A percentile compares a stretch with the other conserved stretches of the same genome.
Conservation (phyloP, 1,284 basidiomycete species). For the Sporisorium iseilematis-ciliati region DNA sequence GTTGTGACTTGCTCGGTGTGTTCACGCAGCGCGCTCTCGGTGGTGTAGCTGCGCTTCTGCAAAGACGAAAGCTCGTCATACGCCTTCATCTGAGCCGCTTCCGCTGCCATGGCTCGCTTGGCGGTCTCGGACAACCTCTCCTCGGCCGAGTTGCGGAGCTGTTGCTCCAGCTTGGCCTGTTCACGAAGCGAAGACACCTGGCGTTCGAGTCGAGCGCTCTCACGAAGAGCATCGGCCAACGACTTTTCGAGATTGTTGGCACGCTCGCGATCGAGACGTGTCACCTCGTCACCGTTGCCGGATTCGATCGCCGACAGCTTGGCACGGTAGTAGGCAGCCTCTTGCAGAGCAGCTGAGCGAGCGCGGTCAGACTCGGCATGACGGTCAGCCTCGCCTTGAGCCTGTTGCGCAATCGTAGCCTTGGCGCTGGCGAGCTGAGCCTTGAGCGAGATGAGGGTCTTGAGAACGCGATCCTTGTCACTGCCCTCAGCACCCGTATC, state of each 20-base stretch:
- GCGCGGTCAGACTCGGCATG: slow-evolving; percentile 84
- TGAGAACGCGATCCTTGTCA: slow-evolving; percentile 75
- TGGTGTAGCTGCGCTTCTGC: slow-evolving; percentile 76
- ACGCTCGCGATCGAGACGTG: slow-evolving; percentile 83
- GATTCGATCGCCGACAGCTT: slow-evolving; percentile 89
- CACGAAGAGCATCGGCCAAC: slow-evolving; percentile 79
- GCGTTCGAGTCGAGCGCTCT: slow-evolving; percentile 80
- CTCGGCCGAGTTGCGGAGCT: slow-evolving; percentile 79
- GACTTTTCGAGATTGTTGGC: slow-evolving; percentile 83
- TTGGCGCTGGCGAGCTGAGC: slow-evolving; percentile 88
- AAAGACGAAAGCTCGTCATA: slow-evolving; percentile 80
- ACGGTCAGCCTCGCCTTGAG: slow-evolving; percentile 81
- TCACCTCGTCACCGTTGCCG: slow-evolving; percentile 76
- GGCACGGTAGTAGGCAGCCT: slow-evolving; percentile 95
- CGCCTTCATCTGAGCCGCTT: slow-evolving; percentile 81
- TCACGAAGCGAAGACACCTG: slow-evolving; percentile 73
- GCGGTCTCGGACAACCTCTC: slow-evolving; percentile 83
- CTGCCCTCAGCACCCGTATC: slow-evolving; percentile 70
- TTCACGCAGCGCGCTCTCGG: slow-evolving; percentile 82
- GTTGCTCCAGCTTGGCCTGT: slow-evolving; percentile 75
- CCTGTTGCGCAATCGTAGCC: slow-evolving; percentile 80
- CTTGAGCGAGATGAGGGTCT: slow-evolving; percentile 85
- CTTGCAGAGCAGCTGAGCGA: slow-evolving; percentile 85
- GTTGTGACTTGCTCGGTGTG: slow-evolving; percentile 81
- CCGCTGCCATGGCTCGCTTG: slow-evolving; percentile 84